A percentile compares a stretch with the other conserved stretches of the same genome.
Evolutionary conservation across 305 asterid species (phyloP).

Genomic region (Fraxinus platypoda): DNA sequence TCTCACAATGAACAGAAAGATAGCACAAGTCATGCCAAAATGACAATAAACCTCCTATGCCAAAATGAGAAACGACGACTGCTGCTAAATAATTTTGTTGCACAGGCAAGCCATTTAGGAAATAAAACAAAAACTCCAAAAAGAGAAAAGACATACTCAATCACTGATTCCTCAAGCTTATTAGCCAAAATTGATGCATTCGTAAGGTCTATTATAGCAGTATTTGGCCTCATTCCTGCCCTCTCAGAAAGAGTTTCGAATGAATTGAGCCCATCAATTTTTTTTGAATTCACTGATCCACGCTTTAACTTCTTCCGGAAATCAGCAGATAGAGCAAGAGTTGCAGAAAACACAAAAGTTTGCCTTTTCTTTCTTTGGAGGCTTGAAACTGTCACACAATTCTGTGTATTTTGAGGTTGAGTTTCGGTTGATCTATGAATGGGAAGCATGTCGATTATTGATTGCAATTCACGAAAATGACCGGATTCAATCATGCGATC

Average conservation of each 20-base stretch:
- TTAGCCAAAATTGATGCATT: slow-evolving; percentile 78
- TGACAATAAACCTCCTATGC: not conserved
- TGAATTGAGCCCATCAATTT: slow-evolving; percentile 66
- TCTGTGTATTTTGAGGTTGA: slow-evolving; percentile 52
- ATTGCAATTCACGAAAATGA: slow-evolving; percentile 92
- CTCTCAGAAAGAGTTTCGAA: slow-evolving; percentile 81
- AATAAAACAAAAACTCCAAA: slow-evolving; percentile 2
- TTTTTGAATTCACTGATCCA: slow-evolving; percentile 53
- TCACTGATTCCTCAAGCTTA: slow-evolving; percentile 81
- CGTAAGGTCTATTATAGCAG: slow-evolving; percentile 85
- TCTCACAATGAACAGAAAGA: slow-evolving; percentile 6
- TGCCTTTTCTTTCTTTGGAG: slow-evolving; percentile 87
- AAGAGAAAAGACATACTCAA: slow-evolving; percentile 63
- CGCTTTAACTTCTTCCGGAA: slow-evolving; percentile 88
- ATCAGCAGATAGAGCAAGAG: slow-evolving; percentile 88
- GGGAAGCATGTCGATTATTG: slow-evolving; percentile 96
- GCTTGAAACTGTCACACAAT: slow-evolving; percentile 62
- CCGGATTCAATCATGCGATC: slow-evolving; percentile 98
- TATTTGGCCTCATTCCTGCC: slow-evolving; percentile 91
- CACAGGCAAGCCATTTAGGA: not conserved
- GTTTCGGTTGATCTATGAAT: slow-evolving; percentile 48
- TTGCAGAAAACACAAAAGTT: slow-evolving; percentile 96
- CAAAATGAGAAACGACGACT: not conserved
- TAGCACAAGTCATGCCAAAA: slow-evolving; percentile 10
- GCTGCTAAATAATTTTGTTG: not conserved